Base-by-base conservation (phyloP, 805 yeast species). In the Candida montana region DNA sequence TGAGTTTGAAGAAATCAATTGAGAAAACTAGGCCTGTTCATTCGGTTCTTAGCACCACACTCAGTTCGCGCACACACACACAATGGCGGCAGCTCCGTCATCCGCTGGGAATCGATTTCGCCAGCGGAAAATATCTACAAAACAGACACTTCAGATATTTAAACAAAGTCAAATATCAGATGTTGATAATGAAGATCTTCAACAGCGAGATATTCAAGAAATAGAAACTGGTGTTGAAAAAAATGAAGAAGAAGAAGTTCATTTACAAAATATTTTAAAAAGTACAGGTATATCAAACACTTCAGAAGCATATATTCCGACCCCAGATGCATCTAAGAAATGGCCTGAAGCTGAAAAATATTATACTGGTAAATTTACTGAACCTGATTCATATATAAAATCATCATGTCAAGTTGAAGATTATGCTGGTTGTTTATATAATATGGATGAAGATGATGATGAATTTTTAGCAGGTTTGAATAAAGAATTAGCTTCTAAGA, bases 201-300 rank as follows among this genome's bases (percentile, higher is more conserved):
- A 81, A 53, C 95, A 84, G 60, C 77, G 98, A 33, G 96, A 91
- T 49, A 65, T 86, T 24, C 88, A 87, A 54, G 87, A 88, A 47
- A 77, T 93, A 33, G 99, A 93, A 55, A 91, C 98, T 7, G 99
- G 99, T 64, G 99, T 93, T 32, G 99, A 93, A 57, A 93, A 93
- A 61, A 88, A 85, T 52, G 99, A 93, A 63, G 99, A 93, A 63
- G 95, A 88, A 53, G 99, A 93, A 62, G 93, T 86, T 32, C 99
- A 93, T 75, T 71, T 93, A 48, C 95, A 91, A 61, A 87, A 83
- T 48, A 96, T 90, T 37, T 82, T 93, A 50, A 80, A 81, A 62
- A 91, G 91, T 12, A 78, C 88, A 2, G 82, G 79, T 39, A 77
- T 79, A 24, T 80, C 81, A 3, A 73, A 85, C 16, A 66, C 77